phyloP scores from a whole-genome alignment of 495 filamentous ascomycete species.

The Immersiella caudata region DNA sequence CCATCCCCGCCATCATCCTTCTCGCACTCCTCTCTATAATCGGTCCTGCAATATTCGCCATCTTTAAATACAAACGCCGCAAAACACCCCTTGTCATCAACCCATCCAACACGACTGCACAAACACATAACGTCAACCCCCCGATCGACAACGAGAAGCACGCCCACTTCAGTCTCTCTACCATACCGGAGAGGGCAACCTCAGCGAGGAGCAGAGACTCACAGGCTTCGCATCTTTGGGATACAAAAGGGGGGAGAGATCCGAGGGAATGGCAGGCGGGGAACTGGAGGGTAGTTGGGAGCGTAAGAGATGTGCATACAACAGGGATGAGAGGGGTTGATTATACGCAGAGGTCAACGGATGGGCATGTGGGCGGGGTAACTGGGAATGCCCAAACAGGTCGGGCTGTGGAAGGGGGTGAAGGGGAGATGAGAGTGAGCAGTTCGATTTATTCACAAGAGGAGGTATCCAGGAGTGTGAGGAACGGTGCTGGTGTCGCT shows the following conservation, averaged over 20 bases:
- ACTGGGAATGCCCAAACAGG: not conserved
- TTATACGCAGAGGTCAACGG: too few species aligned
- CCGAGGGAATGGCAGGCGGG: not conserved
- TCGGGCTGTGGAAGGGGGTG: not conserved
- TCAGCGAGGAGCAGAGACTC: too few species aligned
- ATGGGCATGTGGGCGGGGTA: too few species aligned
- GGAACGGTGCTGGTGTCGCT: not conserved
- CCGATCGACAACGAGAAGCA: too few species aligned
- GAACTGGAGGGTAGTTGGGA: conserved; percentile 3
- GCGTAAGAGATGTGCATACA: not conserved
- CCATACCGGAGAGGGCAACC: too few species aligned
- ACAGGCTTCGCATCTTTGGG: not conserved
- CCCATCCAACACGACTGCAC: too few species aligned
- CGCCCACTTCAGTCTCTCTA: too few species aligned
- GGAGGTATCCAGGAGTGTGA: too few species aligned
- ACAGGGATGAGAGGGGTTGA: too few species aligned
- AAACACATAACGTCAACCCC: too few species aligned
- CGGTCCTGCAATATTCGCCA: not conserved
- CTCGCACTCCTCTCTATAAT: not conserved
- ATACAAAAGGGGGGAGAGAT: not conserved
- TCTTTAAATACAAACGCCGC: not conserved
- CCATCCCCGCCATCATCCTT: not conserved
- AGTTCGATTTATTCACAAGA: not conserved
- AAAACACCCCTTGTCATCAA: not conserved
- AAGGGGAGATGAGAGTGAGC: not conserved